Conservation (phyloP, 192 early-diverging fungal genomes). For the Cetraspora pellucida region DNA sequence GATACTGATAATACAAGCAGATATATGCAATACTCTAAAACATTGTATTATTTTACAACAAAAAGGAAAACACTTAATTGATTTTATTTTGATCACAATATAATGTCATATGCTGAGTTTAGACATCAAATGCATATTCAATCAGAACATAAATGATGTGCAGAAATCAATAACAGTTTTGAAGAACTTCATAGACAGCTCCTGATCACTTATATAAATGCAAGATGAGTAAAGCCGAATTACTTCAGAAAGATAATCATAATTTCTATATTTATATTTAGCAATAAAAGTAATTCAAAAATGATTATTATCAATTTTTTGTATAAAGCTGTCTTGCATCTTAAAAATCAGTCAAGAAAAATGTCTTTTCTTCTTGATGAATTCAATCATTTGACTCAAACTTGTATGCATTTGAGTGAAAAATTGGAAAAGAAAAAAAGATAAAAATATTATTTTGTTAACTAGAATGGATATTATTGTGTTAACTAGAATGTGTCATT, state of each 20-base stretch:
- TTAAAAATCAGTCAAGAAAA: too few relatives aligned
- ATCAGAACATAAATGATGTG: slow-evolving; percentile 51
- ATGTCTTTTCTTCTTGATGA: too few relatives aligned
- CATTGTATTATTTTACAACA: too few relatives aligned
- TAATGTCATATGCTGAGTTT: slow-evolving; percentile 40
- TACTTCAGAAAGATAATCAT: slow-evolving; percentile 45
- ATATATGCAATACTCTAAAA: not conserved
- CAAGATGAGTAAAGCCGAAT: slow-evolving; percentile 50
- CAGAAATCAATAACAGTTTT: slow-evolving; percentile 52
- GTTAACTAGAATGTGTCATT: not conserved
- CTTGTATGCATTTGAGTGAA: too few relatives aligned
- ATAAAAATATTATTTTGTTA: too few relatives aligned
- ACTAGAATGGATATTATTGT: not conserved
- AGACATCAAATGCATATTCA: slow-evolving; percentile 52
- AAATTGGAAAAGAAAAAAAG: too few relatives aligned
- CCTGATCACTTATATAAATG: slow-evolving; percentile 40
- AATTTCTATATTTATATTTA: too few relatives aligned
- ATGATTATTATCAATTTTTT: too few relatives aligned
- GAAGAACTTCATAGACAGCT: slow-evolving; percentile 51
- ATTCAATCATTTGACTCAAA: too few relatives aligned
- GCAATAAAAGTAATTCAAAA: too few relatives aligned
- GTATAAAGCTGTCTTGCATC: too few relatives aligned
- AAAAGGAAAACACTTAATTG: too few relatives aligned
- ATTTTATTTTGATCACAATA: not conserved
- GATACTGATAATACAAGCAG: slow-evolving; percentile 19